Percentiles rank a stretch among this genome's conserved stretches.
These are phyloP conservation scores for Rhodotorula sp. DNA, from an alignment of 1,284 basidiomycete genomes.

Conservation along the genomic window DNA sequence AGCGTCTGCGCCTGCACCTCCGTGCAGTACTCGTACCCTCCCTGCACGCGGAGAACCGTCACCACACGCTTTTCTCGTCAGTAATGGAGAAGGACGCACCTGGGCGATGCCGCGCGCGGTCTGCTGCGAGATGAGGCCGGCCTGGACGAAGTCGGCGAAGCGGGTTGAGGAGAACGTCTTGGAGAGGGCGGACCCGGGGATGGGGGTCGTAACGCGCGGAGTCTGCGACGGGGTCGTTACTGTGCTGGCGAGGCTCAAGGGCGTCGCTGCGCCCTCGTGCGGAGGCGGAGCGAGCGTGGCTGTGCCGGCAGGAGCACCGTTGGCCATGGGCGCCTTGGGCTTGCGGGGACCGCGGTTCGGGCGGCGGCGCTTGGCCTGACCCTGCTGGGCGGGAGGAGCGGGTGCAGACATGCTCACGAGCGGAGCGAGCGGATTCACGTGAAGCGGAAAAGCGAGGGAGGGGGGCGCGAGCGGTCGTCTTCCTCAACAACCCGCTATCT, in stretches of 20 bases:
- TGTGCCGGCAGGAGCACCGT: no score
- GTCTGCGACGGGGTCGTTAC: conserved; percentile 19
- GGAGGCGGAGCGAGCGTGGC: not conserved
- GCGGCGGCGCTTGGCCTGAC: conserved; percentile 4
- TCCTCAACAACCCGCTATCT: no score
- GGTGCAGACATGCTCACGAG: conserved; percentile 7
- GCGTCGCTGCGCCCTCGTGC: not conserved
- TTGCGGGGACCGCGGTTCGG: conserved; percentile 11
- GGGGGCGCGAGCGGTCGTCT: no score
- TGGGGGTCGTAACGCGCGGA: conserved; percentile 19
- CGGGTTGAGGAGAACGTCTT: conserved; percentile 18
- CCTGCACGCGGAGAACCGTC: not conserved
- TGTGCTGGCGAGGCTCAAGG: conserved; percentile 8
- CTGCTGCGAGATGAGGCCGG: conserved; percentile 23
- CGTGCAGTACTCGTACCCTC: conserved; percentile 48
- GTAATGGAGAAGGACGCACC: no score
- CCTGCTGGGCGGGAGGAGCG: not conserved
- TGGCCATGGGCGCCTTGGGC: not conserved
- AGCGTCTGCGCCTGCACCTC: conserved; percentile 57
- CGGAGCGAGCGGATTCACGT: not conserved
- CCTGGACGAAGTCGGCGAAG: conserved; percentile 20
- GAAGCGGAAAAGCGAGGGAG: conserved; percentile 16
- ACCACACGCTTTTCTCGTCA: no score
- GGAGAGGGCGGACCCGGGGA: conserved; percentile 3
- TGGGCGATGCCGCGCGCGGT: conserved; percentile 10